Evolutionary conservation across 352 stramenopile genomes (phyloP).

Genomic region (Phytophthora hibernalis): DNA sequence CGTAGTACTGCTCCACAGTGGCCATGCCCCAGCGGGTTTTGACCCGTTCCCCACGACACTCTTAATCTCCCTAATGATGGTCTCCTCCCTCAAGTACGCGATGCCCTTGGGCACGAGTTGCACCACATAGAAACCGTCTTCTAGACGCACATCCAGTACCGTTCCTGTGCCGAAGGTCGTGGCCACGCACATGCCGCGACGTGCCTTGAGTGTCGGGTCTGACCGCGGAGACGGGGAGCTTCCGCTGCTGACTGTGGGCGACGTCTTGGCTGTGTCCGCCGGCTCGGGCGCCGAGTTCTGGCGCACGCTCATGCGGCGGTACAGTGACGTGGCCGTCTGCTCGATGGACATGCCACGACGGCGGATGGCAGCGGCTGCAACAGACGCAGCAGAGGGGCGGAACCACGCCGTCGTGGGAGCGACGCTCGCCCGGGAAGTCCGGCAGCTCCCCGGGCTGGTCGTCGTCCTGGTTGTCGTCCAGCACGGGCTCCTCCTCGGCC

Average conservation of each 20-base stretch:
- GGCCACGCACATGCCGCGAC: constrained; percentile 71
- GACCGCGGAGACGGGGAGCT: constrained; percentile 38
- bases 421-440: constrained; percentile 49
- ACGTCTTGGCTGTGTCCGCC: constrained; percentile 29
- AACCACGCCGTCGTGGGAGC: constrained; percentile 51
- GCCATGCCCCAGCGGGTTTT: constrained; percentile 88
- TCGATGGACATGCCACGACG: constrained; percentile 64
- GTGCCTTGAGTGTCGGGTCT: constrained; percentile 50
- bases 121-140: constrained; percentile 82
- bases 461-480: constrained; percentile 42
- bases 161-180: constrained; percentile 82
- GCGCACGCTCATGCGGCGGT: constrained; percentile 61
- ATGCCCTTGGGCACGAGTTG: constrained; percentile 77
- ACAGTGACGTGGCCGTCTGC: constrained; percentile 56
- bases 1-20: constrained; percentile 86
- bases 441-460: constrained; percentile 58
- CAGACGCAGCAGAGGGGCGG: constrained; percentile 41
- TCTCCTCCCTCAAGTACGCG: constrained; percentile 72
- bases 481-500: constrained; percentile 36
- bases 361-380: constrained; percentile 37
- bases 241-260: constrained; percentile 31
- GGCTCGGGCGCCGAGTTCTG: constrained; percentile 48
- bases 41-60: constrained; percentile 84
- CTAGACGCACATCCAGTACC: constrained; percentile 70
- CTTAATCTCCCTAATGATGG: constrained; percentile 84